Conservation (phyloP, 2,329 filamentous ascomycete species). For the Verticillium nubilum region DNA sequence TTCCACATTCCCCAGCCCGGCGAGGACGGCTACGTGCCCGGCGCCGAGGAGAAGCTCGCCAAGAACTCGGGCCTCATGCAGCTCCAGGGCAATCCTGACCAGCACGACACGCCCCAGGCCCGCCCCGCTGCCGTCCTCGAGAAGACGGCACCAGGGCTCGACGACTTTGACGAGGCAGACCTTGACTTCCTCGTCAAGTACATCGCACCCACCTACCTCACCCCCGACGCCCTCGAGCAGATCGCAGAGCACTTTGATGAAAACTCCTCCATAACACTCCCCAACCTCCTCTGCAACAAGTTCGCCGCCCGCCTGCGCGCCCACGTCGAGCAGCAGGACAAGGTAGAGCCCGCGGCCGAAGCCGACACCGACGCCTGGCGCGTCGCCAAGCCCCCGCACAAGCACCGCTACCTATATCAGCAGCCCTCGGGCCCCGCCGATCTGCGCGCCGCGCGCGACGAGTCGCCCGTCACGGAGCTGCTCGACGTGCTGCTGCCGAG, state of each 20-base stretch:
- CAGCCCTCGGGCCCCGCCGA: conserved; percentile 42
- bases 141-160: neutral
- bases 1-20: conserved; percentile 96
- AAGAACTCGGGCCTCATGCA: conserved; percentile 90
- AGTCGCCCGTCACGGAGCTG: conserved; percentile 67
- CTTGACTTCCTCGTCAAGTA: conserved; percentile 88
- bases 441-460: conserved; percentile 29
- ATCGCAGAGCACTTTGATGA: conserved; percentile 75
- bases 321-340: conserved; percentile 65
- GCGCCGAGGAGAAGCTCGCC: conserved; percentile 81
- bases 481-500: conserved; percentile 80
- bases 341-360: conserved; percentile 32
- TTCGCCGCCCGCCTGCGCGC: conserved; percentile 68
- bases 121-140: conserved; percentile 40
- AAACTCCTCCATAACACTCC: conserved; percentile 77
- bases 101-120: conserved; percentile 75
- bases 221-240: conserved; percentile 82
- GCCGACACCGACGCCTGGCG: conserved; percentile 56
- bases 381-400: conserved; percentile 85
- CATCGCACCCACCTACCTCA: conserved; percentile 84
- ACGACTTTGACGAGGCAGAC: conserved; percentile 65
- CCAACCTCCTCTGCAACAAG: conserved; percentile 70
- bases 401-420: conserved; percentile 86
- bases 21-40: conserved; percentile 85
- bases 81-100: conserved; percentile 83